Base-by-base conservation (phyloP, 306 rosid genomes). In the Adenanthera pavonina region DNA sequence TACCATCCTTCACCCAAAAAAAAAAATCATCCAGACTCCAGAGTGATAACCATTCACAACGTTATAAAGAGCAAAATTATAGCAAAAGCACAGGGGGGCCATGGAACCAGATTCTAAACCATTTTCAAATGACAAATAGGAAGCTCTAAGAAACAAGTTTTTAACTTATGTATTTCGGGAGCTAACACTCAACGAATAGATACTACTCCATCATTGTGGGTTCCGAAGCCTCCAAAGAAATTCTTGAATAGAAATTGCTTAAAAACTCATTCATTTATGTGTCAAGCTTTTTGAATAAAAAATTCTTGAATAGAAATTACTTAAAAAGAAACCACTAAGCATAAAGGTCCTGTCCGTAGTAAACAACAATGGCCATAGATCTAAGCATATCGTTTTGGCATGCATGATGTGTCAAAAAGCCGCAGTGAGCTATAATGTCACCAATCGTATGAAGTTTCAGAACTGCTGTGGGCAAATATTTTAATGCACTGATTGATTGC, bases 91-190 rank as follows among this genome's bases (percentile, higher is more conserved):
- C 9, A 19, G 16, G 44, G 43, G 36, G 72, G 4, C 33, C n/a
- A 16, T 67, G 34, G 44, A 41, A 41, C 44, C 6, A 3, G 44
- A 3, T 3, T 41, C 44, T 41, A 41, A 3, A 81, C 64, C 64
- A 68, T 5, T 49, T 56, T 30, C 71, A 67, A 74, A 82, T 19
- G 70, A 65, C 72, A 57, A 68, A 56, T 57, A 49, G 61, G 73
- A 69, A 57, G 48, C 52, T 52, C 64, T 46, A 61, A 59, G 74
- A 30, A 8, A 3, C 20, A 47, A 10, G 16, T 59, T 48, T 7
- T 41, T 41, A 41, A 41, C 44, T 41, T 41, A 5, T 41, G 4
- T 41, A 41, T 41, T 41, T 41, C 44, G 6, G 44, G 44, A 41
- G 44, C 44, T 41, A 41, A 3, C 44, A 41, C 4, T 81, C 67